These are phyloP conservation scores for Setaria viridis DNA, from an alignment of 202 grass and related monocot species.

Conservation along the genomic window DNA sequence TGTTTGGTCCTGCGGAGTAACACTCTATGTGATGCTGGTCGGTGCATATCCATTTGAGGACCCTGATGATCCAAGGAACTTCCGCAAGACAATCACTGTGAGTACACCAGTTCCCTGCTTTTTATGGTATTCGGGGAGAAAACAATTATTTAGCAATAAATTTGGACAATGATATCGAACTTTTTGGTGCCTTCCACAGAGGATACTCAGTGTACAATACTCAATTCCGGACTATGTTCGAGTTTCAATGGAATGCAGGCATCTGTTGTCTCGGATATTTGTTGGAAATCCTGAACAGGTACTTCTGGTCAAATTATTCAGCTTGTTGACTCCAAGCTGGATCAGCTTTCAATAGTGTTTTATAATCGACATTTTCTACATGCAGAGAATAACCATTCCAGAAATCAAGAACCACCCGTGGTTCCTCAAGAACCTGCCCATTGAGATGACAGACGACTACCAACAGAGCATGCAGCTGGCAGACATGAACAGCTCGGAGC, in stretches of 20 bases:
- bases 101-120: not conserved
- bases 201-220: constrained; percentile 87
- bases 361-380: not conserved
- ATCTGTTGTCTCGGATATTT: constrained; percentile 89
- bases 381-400: constrained; percentile 82
- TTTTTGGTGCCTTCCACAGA: constrained; percentile 46
- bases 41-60: constrained; percentile 81
- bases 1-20: constrained; percentile 84
- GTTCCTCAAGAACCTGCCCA: constrained; percentile 86
- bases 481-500: constrained; percentile 47
- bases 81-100: constrained; percentile 67
- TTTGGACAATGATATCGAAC: not conserved
- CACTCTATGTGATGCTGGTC: constrained; percentile 79
- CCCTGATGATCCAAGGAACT: constrained; percentile 63
- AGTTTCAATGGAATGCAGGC: constrained; percentile 71
- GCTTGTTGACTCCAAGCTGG: not conserved
- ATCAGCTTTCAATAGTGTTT: not conserved
- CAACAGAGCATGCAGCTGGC: constrained; percentile 49
- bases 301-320: not conserved
- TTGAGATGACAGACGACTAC: constrained; percentile 75
- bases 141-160: not conserved
- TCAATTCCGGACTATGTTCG: constrained; percentile 79
- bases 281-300: constrained; percentile 88
- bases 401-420: constrained; percentile 90
- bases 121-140: not conserved